Evolutionary conservation across 495 filamentous ascomycete species (phyloP), one percentile per base, ranked within the genome.

Genomic region (Apiosordaria backusii): DNA sequence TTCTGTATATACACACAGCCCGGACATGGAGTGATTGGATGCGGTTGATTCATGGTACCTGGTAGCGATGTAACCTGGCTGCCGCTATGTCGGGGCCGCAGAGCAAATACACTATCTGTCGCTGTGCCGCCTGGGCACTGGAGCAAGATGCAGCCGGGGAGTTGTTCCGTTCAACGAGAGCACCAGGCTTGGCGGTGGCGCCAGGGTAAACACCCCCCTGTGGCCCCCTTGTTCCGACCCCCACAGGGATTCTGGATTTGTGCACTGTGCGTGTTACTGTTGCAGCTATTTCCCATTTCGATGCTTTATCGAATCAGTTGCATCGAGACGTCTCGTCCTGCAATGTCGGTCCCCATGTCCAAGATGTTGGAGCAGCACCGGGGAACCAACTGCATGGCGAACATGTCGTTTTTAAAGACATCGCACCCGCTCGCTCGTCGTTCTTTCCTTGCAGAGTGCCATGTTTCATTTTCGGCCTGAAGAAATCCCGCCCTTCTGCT

Each of bases 381-480:
- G 63, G 5, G 5, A 35, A 9, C n/a, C 18, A 50, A 61, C 57
- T n/a, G 53, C 50, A 63, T 23, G 57, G 40, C 25, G 40, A 57
- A 61, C 29, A 50, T n/a, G 26, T 26, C 62, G 52, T 54, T 59
- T 60, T 66, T 64, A 63, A 55, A 60, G 23, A 26, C 62, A 35
- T 25, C 25, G 15, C n/a, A 26, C 59, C 25, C n/a, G n/a, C n/a
- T 57, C 65, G 57, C 60, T 60, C 40, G 29, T 50, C 10, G 60
- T 18, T 18, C 7, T 25, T 13, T 57, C 16, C 54, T 53, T 24
- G 67, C 22, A 24, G 57, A 27, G 53, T 53, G 13, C 54, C 63
- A 60, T 52, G 62, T 70, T 67, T 59, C 68, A 70, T 62, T 57
- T 60, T 26, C 57, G 53, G 10, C 52, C 40, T 60, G 60, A 54